Evolutionary conservation across 805 yeast species (phyloP).

Genomic region (Candida fluviatilis): DNA sequence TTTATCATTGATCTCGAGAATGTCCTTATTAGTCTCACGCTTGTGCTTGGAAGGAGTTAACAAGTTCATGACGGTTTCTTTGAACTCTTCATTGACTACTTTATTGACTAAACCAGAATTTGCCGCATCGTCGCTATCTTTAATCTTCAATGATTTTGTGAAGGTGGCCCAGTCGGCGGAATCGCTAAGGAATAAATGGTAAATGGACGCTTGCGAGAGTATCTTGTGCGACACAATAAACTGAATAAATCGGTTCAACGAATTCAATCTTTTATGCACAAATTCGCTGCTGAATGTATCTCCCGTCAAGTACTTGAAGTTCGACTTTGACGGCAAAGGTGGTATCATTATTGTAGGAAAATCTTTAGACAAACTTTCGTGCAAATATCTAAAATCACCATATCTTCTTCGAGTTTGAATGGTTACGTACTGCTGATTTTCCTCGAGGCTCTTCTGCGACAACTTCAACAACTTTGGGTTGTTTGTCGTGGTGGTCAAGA

Average conservation of each 20-base stretch:
- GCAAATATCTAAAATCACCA: constrained; percentile 79
- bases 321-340: constrained; percentile 89
- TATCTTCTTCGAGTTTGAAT: constrained; percentile 71
- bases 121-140: constrained; percentile 14
- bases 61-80: constrained; percentile 92
- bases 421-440: constrained; percentile 20
- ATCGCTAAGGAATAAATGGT: constrained; percentile 64
- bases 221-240: constrained; percentile 73
- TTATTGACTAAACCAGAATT: constrained; percentile 26
- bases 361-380: constrained; percentile 70
- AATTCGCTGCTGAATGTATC: constrained; percentile 85
- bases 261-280: constrained; percentile 75
- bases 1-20: constrained; percentile 64
- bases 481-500: constrained; percentile 59
- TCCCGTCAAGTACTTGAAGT: constrained; percentile 89
- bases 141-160: constrained; percentile 49
- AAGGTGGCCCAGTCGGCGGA: constrained; percentile 72
- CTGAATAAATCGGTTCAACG: constrained; percentile 70
- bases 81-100: constrained; percentile 65
- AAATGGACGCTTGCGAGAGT: constrained; percentile 63
- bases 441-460: constrained; percentile 12
- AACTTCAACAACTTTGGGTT: constrained; percentile 50
- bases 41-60: constrained; percentile 65
- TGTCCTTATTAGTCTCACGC: constrained; percentile 70
- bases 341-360: constrained; percentile 86